A percentile compares a stretch with the other conserved stretches of the same genome.
Evolutionary conservation across 345 rosid species (phyloP).

Genomic region (Dipteronia dyeriana): DNA sequence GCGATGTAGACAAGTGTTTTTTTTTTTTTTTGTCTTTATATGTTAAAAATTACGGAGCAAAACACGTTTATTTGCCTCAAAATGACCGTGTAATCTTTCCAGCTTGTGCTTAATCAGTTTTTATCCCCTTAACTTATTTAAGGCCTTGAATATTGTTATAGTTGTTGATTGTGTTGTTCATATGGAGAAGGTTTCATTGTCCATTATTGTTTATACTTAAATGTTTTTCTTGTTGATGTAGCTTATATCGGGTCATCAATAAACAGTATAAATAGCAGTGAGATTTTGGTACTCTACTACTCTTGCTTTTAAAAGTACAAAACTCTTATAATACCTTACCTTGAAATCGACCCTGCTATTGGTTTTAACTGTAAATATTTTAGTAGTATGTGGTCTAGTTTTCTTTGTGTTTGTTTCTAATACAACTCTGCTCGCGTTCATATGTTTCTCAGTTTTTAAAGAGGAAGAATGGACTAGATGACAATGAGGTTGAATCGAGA

Average conservation of each 20-base stretch:
- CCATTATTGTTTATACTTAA: no score
- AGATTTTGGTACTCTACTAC: background rate
- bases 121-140: background rate
- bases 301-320: background rate
- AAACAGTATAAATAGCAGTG: background rate
- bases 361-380: background rate
- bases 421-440: conserved; percentile 14
- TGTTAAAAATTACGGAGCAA: no score
- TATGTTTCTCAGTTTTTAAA: conserved; percentile 53
- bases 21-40: no score
- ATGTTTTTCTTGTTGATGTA: background rate
- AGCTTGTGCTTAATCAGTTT: no score
- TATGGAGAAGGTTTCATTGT: background rate
- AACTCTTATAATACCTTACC: background rate
- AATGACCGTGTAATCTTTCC: no score
- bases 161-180: background rate
- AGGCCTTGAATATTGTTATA: no score
- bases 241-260: background rate
- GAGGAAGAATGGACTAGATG: conserved; percentile 49
- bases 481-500: conserved; percentile 42
- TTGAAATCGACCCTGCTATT: background rate
- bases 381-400: background rate
- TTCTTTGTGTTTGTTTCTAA: conserved; percentile 14
- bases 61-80: no score
- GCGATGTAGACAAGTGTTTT: no score